Base-by-base conservation (phyloP, 257 asterid genomes). In the Solanum bulbocastanum region DNA sequence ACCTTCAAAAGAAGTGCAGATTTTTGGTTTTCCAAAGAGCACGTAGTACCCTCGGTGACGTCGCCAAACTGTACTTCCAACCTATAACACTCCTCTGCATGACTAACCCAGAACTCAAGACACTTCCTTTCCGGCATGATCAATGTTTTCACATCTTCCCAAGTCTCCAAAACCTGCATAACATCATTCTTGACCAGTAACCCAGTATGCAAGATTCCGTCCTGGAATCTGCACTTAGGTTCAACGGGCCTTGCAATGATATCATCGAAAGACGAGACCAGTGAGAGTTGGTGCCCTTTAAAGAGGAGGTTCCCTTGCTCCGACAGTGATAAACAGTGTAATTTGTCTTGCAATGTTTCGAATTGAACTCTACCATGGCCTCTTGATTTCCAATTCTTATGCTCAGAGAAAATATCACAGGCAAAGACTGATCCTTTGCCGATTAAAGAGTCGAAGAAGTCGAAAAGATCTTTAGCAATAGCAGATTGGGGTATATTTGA, bases 321-420 rank as follows among this genome's bases (percentile, higher is more conserved):
- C n/a, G 96, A 91, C 6, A 94, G 95, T 10, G 93, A 87, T 23
- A 95, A 83, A 46, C 97, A 91, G 37, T 88, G 83, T 72, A 33
- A 23, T 71, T 93, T 97, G 40, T 92, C 85, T 37, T 92, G 88
- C 37, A 89, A 89, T 86, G 58, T 89, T 82, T 96, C 96, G 92
- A 97, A 95, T 84, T 97, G 99, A 22, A 94, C 94, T 23, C 94
- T 93, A 65, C 99, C 99, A 86, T 92, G 94, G 88, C 98, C 98
- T 91, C 94, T 93, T 58, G 98, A 96, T 87, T 93, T 96, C 99
- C 99, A 97, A 88, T 95, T 94, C 39, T 87, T 89, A 92, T 89
- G 97, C 84, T 93, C 98, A 2, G 98, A 92, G 92, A 93, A 93
- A 58, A 97, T 96, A 33, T 96, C 96, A 13, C 95, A 86, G 52